Evolutionary conservation across 257 asterid genomes (phyloP).

Genomic region (Solanum acaule): DNA sequence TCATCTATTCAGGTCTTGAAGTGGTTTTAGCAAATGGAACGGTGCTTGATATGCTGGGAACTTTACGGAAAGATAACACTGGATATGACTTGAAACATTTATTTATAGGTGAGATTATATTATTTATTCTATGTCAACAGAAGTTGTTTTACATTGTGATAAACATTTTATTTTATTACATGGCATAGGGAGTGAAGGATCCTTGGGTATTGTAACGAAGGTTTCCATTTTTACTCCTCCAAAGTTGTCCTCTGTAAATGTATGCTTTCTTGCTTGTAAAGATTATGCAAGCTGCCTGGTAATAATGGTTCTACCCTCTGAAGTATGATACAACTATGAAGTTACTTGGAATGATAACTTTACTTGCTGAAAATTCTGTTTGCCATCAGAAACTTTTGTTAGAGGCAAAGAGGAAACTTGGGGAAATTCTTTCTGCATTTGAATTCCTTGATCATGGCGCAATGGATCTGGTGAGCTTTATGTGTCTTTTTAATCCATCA

Average conservation of each 20-base stretch:
- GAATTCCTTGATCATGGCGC: conserved; percentile 82
- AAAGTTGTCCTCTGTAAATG: conserved; percentile 74
- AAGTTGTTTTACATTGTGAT: conserved; percentile 12
- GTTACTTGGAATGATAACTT: not conserved
- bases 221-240: conserved; percentile 95
- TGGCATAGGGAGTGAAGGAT: conserved; percentile 90
- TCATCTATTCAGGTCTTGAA: conserved; percentile 70
- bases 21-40: conserved; percentile 94
- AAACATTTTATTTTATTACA: not conserved
- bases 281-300: conserved; percentile 97
- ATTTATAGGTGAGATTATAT: conserved; percentile 59
- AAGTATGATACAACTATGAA: not conserved
- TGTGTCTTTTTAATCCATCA: not conserved
- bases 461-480: conserved; percentile 73
- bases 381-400: conserved; percentile 52
- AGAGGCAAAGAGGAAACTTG: conserved; percentile 86
- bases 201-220: conserved; percentile 88
- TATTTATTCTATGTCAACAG: conserved; percentile 1
- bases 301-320: conserved; percentile 12
- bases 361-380: conserved; percentile 7
- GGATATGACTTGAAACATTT: conserved; percentile 98
- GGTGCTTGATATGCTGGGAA: conserved; percentile 92
- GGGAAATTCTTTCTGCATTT: conserved; percentile 96
- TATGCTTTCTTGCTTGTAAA: conserved; percentile 87
- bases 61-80: conserved; percentile 91